Percentiles rank a stretch among this genome's conserved stretches.
These are phyloP conservation scores for Fusarium sp. DNA, from an alignment of 2,329 filamentous ascomycete species.

Conservation along the genomic window DNA sequence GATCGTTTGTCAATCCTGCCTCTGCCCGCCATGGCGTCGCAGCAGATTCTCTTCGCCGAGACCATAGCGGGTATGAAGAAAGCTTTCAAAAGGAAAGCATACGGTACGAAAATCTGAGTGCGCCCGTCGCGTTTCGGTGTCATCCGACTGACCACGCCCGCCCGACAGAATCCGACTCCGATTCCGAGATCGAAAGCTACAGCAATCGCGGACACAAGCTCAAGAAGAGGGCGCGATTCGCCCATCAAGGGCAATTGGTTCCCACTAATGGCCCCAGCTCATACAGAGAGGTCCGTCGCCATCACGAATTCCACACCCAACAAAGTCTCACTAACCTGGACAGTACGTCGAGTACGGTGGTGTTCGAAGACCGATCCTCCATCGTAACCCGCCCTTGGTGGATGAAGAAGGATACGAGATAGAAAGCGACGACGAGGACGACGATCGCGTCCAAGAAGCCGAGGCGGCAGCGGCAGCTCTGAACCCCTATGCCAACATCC, in stretches of 20 bases:
- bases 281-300: constrained; percentile 76
- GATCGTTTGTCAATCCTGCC: constrained; percentile 22
- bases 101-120: constrained; percentile 62
- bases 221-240: constrained; percentile 81
- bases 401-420: constrained; percentile 86
- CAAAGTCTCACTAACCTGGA: constrained; percentile 44
- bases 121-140: constrained; percentile 7
- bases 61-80: constrained; percentile 79
- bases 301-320: constrained; percentile 21
- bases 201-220: constrained; percentile 86
- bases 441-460: constrained; percentile 74
- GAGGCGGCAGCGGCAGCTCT: constrained; percentile 76
- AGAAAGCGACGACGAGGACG: constrained; percentile 80
- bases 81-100: constrained; percentile 75
- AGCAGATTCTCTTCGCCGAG: constrained; percentile 76
- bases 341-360: constrained; percentile 83
- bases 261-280: constrained; percentile 76
- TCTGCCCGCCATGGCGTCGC: constrained; percentile 59
- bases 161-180: constrained; percentile 80
- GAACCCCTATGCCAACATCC: constrained; percentile 82
- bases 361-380: constrained; percentile 80
- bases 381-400: constrained; percentile 79
- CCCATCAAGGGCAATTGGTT: constrained; percentile 79
- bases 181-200: constrained; percentile 78
- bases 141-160: constrained; percentile 40